A percentile compares a stretch with the other conserved stretches of the same genome.
Evolutionary conservation across 2,329 filamentous ascomycete species (phyloP).

Genomic region (Aspergillus costaricaensis): DNA sequence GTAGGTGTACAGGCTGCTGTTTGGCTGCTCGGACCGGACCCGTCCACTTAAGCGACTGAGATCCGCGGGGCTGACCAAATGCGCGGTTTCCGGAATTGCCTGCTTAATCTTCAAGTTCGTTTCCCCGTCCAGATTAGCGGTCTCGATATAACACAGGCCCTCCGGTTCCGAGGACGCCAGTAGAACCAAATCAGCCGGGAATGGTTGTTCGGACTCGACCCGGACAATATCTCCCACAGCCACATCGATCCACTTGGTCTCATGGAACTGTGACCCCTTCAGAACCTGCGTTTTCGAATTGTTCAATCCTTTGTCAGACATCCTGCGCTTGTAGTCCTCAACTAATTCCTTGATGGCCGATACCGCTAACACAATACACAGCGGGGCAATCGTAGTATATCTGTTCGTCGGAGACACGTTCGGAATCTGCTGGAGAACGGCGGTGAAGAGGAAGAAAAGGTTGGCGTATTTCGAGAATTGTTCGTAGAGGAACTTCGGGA

Average conservation of each 20-base stretch:
- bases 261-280: slow-evolving; percentile 78
- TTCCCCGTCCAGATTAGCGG: slow-evolving; percentile 94
- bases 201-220: slow-evolving; percentile 91
- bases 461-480: slow-evolving; percentile 99
- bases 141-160: slow-evolving; percentile 97
- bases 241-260: slow-evolving; percentile 92
- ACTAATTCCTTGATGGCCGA: slow-evolving; percentile 93
- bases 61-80: slow-evolving; percentile 82
- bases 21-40: slow-evolving; percentile 92
- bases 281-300: slow-evolving; percentile 81
- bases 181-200: slow-evolving; percentile 89
- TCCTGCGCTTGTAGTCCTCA: slow-evolving; percentile 88
- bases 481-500: slow-evolving; percentile 96
- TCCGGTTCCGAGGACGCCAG: slow-evolving; percentile 95
- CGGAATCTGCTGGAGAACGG: slow-evolving; percentile 90
- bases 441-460: slow-evolving; percentile 98
- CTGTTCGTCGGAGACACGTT: slow-evolving; percentile 90
- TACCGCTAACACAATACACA: slow-evolving; percentile 86
- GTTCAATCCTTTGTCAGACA: slow-evolving; percentile 84
- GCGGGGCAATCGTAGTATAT: slow-evolving; percentile 95
- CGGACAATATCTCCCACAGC: slow-evolving; percentile 89
- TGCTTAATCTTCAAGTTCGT: slow-evolving; percentile 99
- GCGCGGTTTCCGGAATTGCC: slow-evolving; percentile 85
- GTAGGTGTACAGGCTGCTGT: slow-evolving; percentile 97
- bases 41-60: slow-evolving; percentile 82